Evolutionary conservation across 352 stramenopile species (phyloP).

Genomic region (Phytopythium helicoides): DNA sequence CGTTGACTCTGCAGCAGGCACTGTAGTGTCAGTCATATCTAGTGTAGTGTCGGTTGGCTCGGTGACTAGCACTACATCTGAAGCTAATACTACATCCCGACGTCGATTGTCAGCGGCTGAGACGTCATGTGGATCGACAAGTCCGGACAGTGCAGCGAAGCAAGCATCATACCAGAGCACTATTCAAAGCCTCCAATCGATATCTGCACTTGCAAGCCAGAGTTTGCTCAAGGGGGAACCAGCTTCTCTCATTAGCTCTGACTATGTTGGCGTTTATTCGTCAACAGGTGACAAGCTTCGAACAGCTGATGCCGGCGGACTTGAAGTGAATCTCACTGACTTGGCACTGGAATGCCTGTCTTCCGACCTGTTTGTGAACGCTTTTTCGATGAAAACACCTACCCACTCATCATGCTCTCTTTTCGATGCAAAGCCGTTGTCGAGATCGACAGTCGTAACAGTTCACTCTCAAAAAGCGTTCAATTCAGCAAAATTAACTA

Average conservation of each 20-base stretch:
- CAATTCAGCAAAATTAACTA: conserved; percentile 11
- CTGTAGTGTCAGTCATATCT: conserved; percentile 43
- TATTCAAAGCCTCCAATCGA: conserved; percentile 44
- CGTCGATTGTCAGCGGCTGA: conserved; percentile 12
- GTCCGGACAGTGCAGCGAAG: conserved; percentile 14
- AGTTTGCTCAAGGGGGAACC: conserved; percentile 42
- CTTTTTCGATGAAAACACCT: conserved; percentile 30
- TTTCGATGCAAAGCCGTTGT: conserved; percentile 36
- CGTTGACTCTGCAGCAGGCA: conserved; percentile 33
- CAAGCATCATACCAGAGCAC: conserved; percentile 27
- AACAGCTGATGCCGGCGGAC: background rate
- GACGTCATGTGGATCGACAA: conserved; percentile 6
- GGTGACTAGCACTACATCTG: background rate
- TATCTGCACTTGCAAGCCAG: conserved; percentile 51
- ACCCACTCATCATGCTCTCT: conserved; percentile 47
- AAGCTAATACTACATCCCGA: background rate
- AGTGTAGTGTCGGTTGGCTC: conserved; percentile 27
- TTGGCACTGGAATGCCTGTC: conserved; percentile 41
- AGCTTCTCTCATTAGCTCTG: conserved; percentile 20
- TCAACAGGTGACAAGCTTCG: conserved; percentile 6
- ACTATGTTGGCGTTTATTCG: conserved; percentile 32
- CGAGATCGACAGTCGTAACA: conserved; percentile 36
- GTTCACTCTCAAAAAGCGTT: conserved; percentile 40
- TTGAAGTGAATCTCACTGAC: conserved; percentile 49
- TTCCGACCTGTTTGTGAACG: conserved; percentile 44